Percentiles rank a stretch among this genome's conserved stretches.
phyloP scores from a whole-genome alignment of 306 rosid species.

The Luffa aegyptiaca region DNA sequence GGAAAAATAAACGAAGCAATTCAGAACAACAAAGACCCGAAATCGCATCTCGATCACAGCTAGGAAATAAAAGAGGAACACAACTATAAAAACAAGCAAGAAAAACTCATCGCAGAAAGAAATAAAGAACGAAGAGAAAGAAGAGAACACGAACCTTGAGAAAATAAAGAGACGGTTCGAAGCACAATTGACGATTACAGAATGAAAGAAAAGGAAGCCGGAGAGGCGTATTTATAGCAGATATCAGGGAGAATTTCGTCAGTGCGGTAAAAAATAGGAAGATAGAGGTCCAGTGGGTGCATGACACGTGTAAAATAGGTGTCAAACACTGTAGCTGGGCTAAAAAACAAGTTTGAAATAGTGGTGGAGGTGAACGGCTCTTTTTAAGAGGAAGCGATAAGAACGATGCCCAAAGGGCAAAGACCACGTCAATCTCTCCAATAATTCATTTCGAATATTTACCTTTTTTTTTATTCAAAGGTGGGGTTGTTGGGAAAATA shows the following conservation, averaged over 20 bases:
- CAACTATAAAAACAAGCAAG: not conserved
- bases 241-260: not conserved
- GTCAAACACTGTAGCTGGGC: not conserved
- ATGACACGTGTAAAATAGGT: not conserved
- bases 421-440: not conserved
- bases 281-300: not conserved
- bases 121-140: not conserved
- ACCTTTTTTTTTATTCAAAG: not conserved
- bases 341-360: not conserved
- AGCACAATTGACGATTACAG: not conserved
- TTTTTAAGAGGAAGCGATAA: not conserved
- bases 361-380: not conserved
- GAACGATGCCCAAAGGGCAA: not conserved
- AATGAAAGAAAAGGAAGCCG: not conserved
- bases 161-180: fast-evolving
- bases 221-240: not conserved
- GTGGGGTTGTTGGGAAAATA: not conserved
- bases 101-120: not conserved
- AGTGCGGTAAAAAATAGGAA: not conserved
- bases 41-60: not conserved
- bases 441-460: not conserved
- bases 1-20: not conserved
- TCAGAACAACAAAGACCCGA: not conserved
- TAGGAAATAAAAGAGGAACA: not conserved
- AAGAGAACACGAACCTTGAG: not conserved